Base-by-base conservation (phyloP, 1,139 yeast genomes). In the Hyphopichia khmerensis region DNA sequence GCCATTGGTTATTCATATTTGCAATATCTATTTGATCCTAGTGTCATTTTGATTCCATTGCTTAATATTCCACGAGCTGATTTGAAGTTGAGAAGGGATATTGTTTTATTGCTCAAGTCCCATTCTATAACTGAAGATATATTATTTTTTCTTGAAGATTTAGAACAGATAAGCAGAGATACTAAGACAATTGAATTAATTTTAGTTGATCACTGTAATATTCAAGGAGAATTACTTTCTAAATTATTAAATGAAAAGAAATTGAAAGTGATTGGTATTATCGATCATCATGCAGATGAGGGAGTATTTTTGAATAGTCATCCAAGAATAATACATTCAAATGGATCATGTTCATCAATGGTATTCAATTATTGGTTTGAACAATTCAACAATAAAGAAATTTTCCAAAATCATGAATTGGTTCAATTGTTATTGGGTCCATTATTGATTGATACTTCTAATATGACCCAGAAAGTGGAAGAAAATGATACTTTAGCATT, bases 251-350 rank as follows among this genome's bases (percentile, higher is more conserved):
- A 62, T 14, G 49, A 55, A 6, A 52, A 53, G 1, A 49, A 55
- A 33, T 51, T 70, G 18, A 51, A 61, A 1, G 82, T 89, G 0
- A 65, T 64, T 1, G 84, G 83, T 0, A 79, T 93, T 11, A 77
- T 93, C 29, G 99, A 91, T 56, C 99, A 91, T 57, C 99, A 91
- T 59, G 86, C 73, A 6, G 96, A 89, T 54, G 90, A 86, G 55
- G 68, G 69, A 0, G 65, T 66, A 14, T 80, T 74, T 51, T 33
- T 51, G 14, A 64, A 70, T 18, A 74, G 77, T 8, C 40, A 43
- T 14, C 96, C 96, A 0, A 63, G 95, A 42, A 65, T 84, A 7
- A 71, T 90, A 37, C 63, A 68, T 38, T 64, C 75, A 2, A 67
- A 80, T 40, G 98, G 97, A 0, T 87, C 96, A 42, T 89, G 96